Conservation (phyloP, 2,329 filamentous ascomycete species). For the Aspergillaceae sp. region DNA sequence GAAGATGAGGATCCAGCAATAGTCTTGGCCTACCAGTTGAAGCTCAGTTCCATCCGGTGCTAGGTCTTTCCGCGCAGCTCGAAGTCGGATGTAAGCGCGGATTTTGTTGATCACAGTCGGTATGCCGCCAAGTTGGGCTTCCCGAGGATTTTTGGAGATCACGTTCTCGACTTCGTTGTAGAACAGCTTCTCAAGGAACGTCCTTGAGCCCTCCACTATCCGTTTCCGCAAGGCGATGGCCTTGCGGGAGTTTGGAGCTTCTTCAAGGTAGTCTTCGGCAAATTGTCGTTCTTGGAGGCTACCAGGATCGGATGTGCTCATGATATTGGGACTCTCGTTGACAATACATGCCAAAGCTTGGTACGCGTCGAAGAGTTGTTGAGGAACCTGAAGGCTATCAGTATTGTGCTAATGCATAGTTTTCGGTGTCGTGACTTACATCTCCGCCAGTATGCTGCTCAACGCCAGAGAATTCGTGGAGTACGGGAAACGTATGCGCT, state of each 20-base stretch:
- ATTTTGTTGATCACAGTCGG: slow-evolving; percentile 85
- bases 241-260: slow-evolving; percentile 55
- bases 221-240: slow-evolving; percentile 63
- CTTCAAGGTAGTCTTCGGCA: slow-evolving; percentile 66
- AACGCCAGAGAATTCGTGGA: slow-evolving; percentile 66
- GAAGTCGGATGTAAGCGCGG: slow-evolving; percentile 80
- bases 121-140: slow-evolving; percentile 81
- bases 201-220: slow-evolving; percentile 70
- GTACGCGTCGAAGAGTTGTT: slow-evolving; percentile 74
- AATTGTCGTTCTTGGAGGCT: slow-evolving; percentile 69
- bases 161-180: slow-evolving; percentile 66
- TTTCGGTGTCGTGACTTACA: slow-evolving; percentile 30
- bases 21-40: slow-evolving; percentile 71
- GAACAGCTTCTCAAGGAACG: slow-evolving; percentile 74
- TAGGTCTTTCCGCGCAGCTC: slow-evolving; percentile 71
- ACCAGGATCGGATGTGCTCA: slow-evolving; percentile 51
- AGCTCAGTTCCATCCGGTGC: slow-evolving; percentile 72
- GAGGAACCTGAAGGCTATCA: slow-evolving; percentile 48
- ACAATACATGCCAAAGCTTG: slow-evolving; percentile 71
- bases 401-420: neutral
- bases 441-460: slow-evolving; percentile 62
- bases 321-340: slow-evolving; percentile 57
- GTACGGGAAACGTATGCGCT: slow-evolving; percentile 60
- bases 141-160: slow-evolving; percentile 73
- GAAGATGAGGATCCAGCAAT: slow-evolving; percentile 89